phyloP scores from a whole-genome alignment of 805 yeast genomes.

The Monosporozyma unispora region DNA sequence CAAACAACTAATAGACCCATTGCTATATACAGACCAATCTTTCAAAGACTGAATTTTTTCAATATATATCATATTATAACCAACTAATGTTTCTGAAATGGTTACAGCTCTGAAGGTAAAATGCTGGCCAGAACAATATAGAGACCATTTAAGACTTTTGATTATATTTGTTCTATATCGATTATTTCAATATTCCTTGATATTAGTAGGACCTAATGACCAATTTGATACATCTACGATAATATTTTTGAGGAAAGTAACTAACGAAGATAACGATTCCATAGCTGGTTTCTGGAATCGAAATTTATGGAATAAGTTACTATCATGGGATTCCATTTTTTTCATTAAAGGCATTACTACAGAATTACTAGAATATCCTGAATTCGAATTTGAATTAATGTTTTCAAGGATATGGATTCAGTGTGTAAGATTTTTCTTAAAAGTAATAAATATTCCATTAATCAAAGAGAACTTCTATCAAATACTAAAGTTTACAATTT shows the following conservation, averaged over 20 bases:
- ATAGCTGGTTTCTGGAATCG: conserved; percentile 12
- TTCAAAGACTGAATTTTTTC: neutral
- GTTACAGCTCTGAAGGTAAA: neutral
- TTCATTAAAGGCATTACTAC: conserved; percentile 46
- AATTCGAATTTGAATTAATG: conserved; percentile 87
- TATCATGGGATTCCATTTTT: conserved; percentile 83
- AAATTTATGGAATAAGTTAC: conserved; percentile 40
- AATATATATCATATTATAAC: neutral
- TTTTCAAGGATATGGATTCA: conserved; percentile 75
- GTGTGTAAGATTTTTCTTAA: conserved; percentile 27
- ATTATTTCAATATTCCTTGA: conserved; percentile 19
- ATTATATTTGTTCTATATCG: conserved; percentile 6
- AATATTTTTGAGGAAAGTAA: conserved; percentile 2
- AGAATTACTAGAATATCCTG: conserved; percentile 21
- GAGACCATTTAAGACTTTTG: neutral
- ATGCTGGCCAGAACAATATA: neutral
- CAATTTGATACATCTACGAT: conserved; percentile 22
- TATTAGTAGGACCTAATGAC: conserved; percentile 15
- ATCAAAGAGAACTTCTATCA: conserved; percentile 31
- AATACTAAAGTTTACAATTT: conserved; percentile 39
- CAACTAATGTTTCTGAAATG: neutral
- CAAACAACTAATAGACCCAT: too few species aligned
- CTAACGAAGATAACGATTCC: neutral
- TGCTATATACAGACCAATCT: too few species aligned
- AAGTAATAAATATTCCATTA: conserved; percentile 2